Evolutionary conservation across 148 eudicot genomes (phyloP), one percentile per base, ranked within the genome.

Genomic region (Fallopia convolvulus): DNA sequence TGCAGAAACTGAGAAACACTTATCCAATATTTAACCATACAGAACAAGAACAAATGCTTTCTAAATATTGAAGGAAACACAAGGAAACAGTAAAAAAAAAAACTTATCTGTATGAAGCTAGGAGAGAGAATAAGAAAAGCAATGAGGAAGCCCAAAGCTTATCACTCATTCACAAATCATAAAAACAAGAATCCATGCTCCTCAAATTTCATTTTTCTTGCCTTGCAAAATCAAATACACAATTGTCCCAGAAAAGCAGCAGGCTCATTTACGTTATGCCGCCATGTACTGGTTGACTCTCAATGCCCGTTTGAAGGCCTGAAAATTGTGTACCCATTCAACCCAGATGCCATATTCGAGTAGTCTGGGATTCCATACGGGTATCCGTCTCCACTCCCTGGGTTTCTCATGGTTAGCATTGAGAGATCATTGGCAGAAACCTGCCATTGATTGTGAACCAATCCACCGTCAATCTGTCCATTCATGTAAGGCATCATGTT

Each of bases 271-370:
- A 52, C 1, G 58, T 18, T 18, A 7, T 1, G 10, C 26, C 26
- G 26, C 26, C 61, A 33, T 26, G 30, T 26, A 26, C 55, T 9
- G 48, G 49, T 13, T 50, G 23, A 15, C 14, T 8, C 40, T 55
- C 86, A 94, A 77, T 81, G 93, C 75, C 99, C 92, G 82, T 83
- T 91, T 53, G 97, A 91, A 58, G 97, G 97, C 81, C 92, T 82
- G 85, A 86, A 91, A 71, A 91, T 79, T 2, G 86, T 58, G 70
- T 92, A 92, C 21, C 91, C 72, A 80, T 91, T 91, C n/a, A 88
- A 81, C 21, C 89, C 86, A 21, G 85, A 66, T 15, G 86, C 74
- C 79, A 88, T 68, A 74, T 89, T 95, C 14, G 97, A 70, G 82
- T 91, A 91, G 40, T 91, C 97, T 0, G 90, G 87, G 50, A 87